Conservation (phyloP, 352 stramenopile genomes). For the Phytophthora hibernalis region DNA sequence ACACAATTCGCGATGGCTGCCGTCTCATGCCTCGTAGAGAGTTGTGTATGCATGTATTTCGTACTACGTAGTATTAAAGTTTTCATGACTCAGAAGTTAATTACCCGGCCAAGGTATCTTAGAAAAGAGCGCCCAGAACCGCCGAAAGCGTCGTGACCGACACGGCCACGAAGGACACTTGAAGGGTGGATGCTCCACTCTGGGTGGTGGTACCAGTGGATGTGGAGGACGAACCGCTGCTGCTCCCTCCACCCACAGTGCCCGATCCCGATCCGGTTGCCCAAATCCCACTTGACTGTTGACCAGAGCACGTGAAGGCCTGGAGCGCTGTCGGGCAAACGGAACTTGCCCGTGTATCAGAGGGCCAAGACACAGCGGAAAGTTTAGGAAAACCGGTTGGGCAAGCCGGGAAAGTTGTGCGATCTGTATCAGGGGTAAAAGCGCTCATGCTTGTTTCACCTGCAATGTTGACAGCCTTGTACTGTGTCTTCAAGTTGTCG, state of each 20-base stretch:
- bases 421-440: slow-evolving; percentile 38
- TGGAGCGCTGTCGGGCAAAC: slow-evolving; percentile 32
- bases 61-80: no score
- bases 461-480: slow-evolving; percentile 48
- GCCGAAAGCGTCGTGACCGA: slow-evolving; percentile 14
- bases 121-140: slow-evolving; percentile 15
- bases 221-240: slow-evolving; percentile 5
- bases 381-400: slow-evolving; percentile 38
- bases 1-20: no score
- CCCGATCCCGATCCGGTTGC: slow-evolving; percentile 27
- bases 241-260: slow-evolving; percentile 6
- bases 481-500: slow-evolving; percentile 62
- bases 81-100: no score
- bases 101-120: not conserved
- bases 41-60: not conserved
- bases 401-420: slow-evolving; percentile 37
- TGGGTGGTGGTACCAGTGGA: slow-evolving; percentile 8
- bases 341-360: slow-evolving; percentile 30
- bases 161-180: slow-evolving; percentile 7
- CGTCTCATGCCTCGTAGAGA: no score
- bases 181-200: slow-evolving; percentile 7
- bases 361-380: slow-evolving; percentile 33
- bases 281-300: slow-evolving; percentile 56
- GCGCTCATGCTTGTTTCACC: slow-evolving; percentile 35
- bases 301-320: slow-evolving; percentile 45